A percentile compares a stretch with the other conserved stretches of the same genome.
These are phyloP conservation scores for Podospora pseudocomata DNA, from an alignment of 495 filamentous ascomycete species.

Conservation along the genomic window DNA sequence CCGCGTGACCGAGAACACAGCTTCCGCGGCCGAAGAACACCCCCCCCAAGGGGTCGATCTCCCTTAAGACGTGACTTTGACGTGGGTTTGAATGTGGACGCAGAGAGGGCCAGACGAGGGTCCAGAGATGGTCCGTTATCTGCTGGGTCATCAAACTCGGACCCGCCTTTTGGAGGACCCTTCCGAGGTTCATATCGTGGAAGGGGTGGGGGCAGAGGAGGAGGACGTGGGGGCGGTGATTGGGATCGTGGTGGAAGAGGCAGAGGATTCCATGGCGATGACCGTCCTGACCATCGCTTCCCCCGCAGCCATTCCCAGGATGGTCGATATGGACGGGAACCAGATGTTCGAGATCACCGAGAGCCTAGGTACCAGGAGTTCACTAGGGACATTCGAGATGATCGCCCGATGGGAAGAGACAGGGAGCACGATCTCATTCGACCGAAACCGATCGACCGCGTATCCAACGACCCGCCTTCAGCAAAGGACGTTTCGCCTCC, in stretches of 20 bases:
- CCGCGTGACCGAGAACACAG: slow-evolving; percentile 38
- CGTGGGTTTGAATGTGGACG: slow-evolving; percentile 43
- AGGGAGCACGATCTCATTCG: slow-evolving; percentile 37
- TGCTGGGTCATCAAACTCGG: slow-evolving; percentile 63
- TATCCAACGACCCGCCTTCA: slow-evolving; percentile 43
- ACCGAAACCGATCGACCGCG: slow-evolving; percentile 38
- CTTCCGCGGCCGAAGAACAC: slow-evolving; percentile 39
- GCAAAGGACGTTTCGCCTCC: slow-evolving; percentile 60
- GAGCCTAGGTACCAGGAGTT: slow-evolving; percentile 39
- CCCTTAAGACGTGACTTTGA: slow-evolving; percentile 38
- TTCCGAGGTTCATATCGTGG: slow-evolving; percentile 49
- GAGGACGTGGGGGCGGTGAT: slow-evolving; percentile 44
- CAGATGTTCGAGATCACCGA: slow-evolving; percentile 48
- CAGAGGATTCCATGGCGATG: slow-evolving; percentile 41
- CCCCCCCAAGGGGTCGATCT: slow-evolving; percentile 43
- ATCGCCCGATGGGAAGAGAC: slow-evolving; percentile 46
- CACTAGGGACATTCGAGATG: slow-evolving; percentile 53
- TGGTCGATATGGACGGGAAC: slow-evolving; percentile 52
- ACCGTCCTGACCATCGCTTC: slow-evolving; percentile 48
- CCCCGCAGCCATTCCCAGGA: slow-evolving; percentile 69
- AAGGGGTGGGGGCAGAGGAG: slow-evolving; percentile 49
- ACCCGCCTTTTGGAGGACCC: slow-evolving; percentile 52
- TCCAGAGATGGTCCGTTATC: slow-evolving; percentile 61
- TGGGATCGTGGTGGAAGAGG: slow-evolving; percentile 58
- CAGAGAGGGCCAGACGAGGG: slow-evolving; percentile 49